These are phyloP conservation scores for Neofusicoccum parvum DNA, from an alignment of 2,329 filamentous ascomycete species.

Conservation along the genomic window DNA sequence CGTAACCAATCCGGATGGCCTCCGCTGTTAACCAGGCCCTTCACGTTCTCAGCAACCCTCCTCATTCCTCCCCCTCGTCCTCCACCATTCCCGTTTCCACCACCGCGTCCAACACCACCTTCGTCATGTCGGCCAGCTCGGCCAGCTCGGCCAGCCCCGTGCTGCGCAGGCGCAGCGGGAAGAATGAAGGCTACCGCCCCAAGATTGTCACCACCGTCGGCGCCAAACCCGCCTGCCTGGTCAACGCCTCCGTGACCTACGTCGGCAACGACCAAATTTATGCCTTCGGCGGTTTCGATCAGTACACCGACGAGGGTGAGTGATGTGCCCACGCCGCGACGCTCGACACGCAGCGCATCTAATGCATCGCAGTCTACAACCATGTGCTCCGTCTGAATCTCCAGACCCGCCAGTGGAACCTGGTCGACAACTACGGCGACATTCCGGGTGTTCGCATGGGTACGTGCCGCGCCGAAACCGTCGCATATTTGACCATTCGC, in stretches of 20 bases:
- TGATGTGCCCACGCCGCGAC: background rate
- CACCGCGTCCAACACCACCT: slow-evolving; percentile 70
- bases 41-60: slow-evolving; percentile 11
- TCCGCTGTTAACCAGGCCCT: slow-evolving; percentile 16
- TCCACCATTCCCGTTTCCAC: slow-evolving; percentile 29
- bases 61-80: slow-evolving; percentile 14
- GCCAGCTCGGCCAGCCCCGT: slow-evolving; percentile 63
- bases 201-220: slow-evolving; percentile 67
- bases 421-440: slow-evolving; percentile 98
- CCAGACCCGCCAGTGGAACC: slow-evolving; percentile 84
- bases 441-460: slow-evolving; percentile 97
- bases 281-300: slow-evolving; percentile 96
- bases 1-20: slow-evolving; percentile 10
- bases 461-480: slow-evolving; percentile 43
- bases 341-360: slow-evolving; percentile 17
- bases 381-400: slow-evolving; percentile 91
- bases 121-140: slow-evolving; percentile 81
- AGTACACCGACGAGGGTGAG: slow-evolving; percentile 89
- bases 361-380: slow-evolving; percentile 71
- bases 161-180: slow-evolving; percentile 46
- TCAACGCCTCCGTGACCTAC: slow-evolving; percentile 99
- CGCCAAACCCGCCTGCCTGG: slow-evolving; percentile 82
- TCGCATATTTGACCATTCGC: background rate
- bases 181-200: slow-evolving; percentile 77
- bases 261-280: slow-evolving; percentile 97